These are phyloP conservation scores for Cadophora gregata DNA, from an alignment of 2,329 filamentous ascomycete species.

Conservation along the genomic window DNA sequence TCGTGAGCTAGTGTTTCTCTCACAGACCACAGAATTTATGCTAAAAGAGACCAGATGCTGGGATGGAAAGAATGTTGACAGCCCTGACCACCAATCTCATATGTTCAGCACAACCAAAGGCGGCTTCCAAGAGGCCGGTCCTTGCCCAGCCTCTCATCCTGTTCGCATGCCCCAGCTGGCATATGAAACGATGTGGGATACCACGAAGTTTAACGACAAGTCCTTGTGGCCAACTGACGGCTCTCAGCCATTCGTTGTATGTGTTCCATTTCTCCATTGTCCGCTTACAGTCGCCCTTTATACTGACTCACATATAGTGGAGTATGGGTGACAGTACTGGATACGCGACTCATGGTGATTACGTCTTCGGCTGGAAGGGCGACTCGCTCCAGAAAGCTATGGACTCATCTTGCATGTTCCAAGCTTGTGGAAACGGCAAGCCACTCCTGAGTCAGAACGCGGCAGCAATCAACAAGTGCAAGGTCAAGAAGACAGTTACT, in stretches of 20 bases:
- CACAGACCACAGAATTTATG: background rate
- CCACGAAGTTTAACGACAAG: constrained; percentile 29
- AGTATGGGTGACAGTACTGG: constrained; percentile 48
- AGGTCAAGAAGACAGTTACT: constrained; percentile 19
- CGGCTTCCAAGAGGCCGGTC: constrained; percentile 10
- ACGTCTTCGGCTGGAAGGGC: constrained; percentile 62
- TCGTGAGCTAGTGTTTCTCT: constrained; percentile 25
- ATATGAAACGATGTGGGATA: constrained; percentile 22
- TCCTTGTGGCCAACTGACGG: constrained; percentile 23
- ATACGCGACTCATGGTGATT: constrained; percentile 62
- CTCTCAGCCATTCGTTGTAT: constrained; percentile 20
- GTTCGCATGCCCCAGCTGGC: constrained; percentile 20
- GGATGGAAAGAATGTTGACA: constrained; percentile 30
- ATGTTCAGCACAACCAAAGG: constrained; percentile 15
- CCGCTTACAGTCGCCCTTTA: background rate
- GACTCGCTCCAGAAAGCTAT: constrained; percentile 55
- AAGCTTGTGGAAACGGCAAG: constrained; percentile 24
- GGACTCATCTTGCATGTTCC: constrained; percentile 47
- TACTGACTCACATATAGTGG: constrained; percentile 1
- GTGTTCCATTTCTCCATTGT: background rate
- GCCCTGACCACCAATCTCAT: constrained; percentile 26
- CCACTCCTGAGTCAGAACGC: constrained; percentile 25
- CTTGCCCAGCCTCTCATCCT: constrained; percentile 20
- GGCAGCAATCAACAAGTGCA: constrained; percentile 23
- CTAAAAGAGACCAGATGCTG: constrained; percentile 32